phyloP scores from a whole-genome alignment of 2,329 filamentous ascomycete genomes.

The Fusarium setosum region DNA sequence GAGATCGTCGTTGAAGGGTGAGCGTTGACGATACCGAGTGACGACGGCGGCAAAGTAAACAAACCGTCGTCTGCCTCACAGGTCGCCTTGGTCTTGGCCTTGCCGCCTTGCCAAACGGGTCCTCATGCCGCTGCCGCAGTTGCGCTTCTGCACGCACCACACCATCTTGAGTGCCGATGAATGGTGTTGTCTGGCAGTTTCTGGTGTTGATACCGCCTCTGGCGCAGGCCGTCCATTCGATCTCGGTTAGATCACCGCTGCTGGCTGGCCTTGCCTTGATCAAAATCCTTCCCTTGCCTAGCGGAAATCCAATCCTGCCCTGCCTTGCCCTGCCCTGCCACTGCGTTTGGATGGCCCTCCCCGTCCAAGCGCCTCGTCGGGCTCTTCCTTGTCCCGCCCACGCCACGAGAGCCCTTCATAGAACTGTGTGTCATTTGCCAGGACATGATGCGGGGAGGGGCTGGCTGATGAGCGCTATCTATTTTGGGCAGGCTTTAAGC shows the following conservation, averaged over 20 bases:
- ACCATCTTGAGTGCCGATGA: slow-evolving; percentile 20
- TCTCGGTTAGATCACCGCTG: slow-evolving; percentile 38
- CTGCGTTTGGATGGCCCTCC: slow-evolving; percentile 3
- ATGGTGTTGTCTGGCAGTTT: slow-evolving; percentile 14
- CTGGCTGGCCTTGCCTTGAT: slow-evolving; percentile 17
- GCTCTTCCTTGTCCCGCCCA: slow-evolving; percentile 15
- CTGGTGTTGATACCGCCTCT: slow-evolving; percentile 22
- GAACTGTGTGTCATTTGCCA: slow-evolving; percentile 37
- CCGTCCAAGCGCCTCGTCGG: slow-evolving; percentile 31
- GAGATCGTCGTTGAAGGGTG: slow-evolving; percentile 14
- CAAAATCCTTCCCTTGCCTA: slow-evolving; percentile 9
- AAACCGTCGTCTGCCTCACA: slow-evolving; percentile 20
- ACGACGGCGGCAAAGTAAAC: slow-evolving; percentile 33
- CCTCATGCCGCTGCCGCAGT: slow-evolving; percentile 2
- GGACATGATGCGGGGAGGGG: slow-evolving; percentile 35
- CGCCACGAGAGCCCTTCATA: slow-evolving; percentile 21
- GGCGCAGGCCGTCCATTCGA: slow-evolving; percentile 27
- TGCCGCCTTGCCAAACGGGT: slow-evolving; percentile 20
- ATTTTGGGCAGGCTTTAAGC: slow-evolving; percentile 33
- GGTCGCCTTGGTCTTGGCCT: too few species aligned
- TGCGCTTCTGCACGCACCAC: slow-evolving; percentile 11
- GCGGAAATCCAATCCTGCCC: slow-evolving; percentile 27
- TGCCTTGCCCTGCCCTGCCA: slow-evolving; percentile 14
- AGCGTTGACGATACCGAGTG: slow-evolving; percentile 27
- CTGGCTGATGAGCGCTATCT: slow-evolving; percentile 34